Evolutionary conservation across 306 rosid genomes (phyloP).

Genomic region (Chamaecrista fasciculata): DNA sequence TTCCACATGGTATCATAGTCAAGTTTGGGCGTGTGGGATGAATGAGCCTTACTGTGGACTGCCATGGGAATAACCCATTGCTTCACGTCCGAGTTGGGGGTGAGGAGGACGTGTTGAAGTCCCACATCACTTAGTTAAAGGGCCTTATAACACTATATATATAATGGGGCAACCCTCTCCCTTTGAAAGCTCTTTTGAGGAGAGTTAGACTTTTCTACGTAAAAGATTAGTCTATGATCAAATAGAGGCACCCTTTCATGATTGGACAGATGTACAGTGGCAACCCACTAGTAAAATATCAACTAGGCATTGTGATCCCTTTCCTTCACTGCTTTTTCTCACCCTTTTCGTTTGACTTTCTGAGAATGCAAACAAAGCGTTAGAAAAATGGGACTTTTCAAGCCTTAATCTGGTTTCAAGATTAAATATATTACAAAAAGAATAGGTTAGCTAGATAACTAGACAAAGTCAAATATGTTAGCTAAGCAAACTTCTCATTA

Average conservation of each 20-base stretch:
- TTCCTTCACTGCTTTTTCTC: constrained; percentile 17
- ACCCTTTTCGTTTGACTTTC: constrained; percentile 39
- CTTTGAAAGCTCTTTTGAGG: no score
- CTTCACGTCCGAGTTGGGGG: no score
- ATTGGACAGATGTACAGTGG: constrained; percentile 5
- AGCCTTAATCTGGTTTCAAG: neutral
- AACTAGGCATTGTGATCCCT: constrained; percentile 19
- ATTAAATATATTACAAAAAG: neutral
- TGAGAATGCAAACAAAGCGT: constrained; percentile 21
- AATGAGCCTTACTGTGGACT: no score
- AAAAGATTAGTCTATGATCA: neutral
- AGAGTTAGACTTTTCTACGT: no score
- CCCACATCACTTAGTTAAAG: no score
- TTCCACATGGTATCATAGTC: no score
- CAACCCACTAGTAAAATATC: constrained; percentile 23
- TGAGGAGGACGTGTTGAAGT: no score
- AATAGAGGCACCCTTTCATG: constrained; percentile 23
- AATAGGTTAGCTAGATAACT: neutral
- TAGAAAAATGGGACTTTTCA: constrained; percentile 23
- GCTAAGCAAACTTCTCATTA: constrained; percentile 22
- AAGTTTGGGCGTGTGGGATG: no score
- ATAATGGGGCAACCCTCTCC: no score
- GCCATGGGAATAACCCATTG: no score
- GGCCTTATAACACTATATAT: no score
- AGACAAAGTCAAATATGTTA: constrained; percentile 4